phyloP scores from a whole-genome alignment of 176 grass and related monocot species.

The Coix lacrymajobi region DNA sequence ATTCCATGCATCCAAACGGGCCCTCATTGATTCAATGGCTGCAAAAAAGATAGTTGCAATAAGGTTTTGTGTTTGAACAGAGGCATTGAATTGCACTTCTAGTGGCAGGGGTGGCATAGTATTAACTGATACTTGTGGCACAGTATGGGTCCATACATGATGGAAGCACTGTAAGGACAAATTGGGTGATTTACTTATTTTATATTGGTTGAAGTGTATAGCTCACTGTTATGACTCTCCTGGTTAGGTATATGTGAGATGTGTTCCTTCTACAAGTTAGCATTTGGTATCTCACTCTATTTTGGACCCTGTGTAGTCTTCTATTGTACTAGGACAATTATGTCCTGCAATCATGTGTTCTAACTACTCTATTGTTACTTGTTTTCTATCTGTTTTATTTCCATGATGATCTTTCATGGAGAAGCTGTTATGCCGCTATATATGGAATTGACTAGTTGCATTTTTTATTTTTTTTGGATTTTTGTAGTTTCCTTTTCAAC shows the following conservation, averaged over 20 bases:
- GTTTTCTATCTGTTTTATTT: neutral
- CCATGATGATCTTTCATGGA: conserved; percentile 2
- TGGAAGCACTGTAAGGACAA: neutral
- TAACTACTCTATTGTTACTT: neutral
- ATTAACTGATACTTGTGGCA: neutral
- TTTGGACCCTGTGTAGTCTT: neutral
- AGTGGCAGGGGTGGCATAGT: neutral
- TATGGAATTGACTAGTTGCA: neutral
- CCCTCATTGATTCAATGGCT: neutral
- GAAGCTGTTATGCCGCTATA: neutral
- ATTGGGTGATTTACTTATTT: neutral
- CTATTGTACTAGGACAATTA: neutral
- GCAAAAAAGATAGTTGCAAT: too few species aligned
- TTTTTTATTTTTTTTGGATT: neutral
- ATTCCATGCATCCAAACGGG: too few species aligned
- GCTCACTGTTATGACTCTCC: neutral
- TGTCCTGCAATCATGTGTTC: neutral
- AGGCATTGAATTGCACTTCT: neutral
- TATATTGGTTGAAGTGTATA: conserved; percentile 2
- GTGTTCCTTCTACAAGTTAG: neutral
- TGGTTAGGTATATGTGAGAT: neutral
- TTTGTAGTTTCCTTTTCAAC: neutral
- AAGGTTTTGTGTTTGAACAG: neutral
- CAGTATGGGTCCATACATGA: neutral
- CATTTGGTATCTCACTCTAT: neutral